phyloP scores from a whole-genome alignment of 2,329 filamentous ascomycete genomes.

The Thermoascus crustaceus region DNA sequence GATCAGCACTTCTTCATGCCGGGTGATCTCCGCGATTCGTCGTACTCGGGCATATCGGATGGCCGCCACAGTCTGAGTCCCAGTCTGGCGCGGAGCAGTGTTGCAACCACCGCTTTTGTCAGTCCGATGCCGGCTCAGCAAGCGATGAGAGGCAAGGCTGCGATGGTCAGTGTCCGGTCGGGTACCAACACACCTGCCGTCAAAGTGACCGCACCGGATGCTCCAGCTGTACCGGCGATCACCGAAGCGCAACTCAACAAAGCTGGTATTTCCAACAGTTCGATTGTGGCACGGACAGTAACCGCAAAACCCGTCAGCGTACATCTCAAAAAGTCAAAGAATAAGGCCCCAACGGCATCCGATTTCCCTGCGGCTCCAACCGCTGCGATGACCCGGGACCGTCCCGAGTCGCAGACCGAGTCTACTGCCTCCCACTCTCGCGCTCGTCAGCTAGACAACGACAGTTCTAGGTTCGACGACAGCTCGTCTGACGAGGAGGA shows the following conservation, averaged over 20 bases:
- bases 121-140: slow-evolving; percentile 73
- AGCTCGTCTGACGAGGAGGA: slow-evolving; percentile 27
- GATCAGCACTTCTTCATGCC: slow-evolving; percentile 93
- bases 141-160: slow-evolving; percentile 78
- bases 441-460: slow-evolving; percentile 13
- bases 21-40: slow-evolving; percentile 80
- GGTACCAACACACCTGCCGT: slow-evolving; percentile 48
- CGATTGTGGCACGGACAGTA: slow-evolving; percentile 38
- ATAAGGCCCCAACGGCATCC: slow-evolving; percentile 14
- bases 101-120: slow-evolving; percentile 83
- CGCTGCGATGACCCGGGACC: too few relatives aligned
- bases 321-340: slow-evolving; percentile 36
- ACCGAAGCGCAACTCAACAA: slow-evolving; percentile 42
- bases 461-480: slow-evolving; percentile 24
- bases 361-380: slow-evolving; percentile 4
- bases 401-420: slow-evolving; percentile 10
- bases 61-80: slow-evolving; percentile 43
- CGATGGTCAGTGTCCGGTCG: slow-evolving; percentile 86
- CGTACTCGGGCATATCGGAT: slow-evolving; percentile 69
- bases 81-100: slow-evolving; percentile 49
- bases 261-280: slow-evolving; percentile 29
- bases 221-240: slow-evolving; percentile 67
- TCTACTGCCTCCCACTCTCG: slow-evolving; percentile 13
- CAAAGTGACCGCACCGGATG: too few relatives aligned
- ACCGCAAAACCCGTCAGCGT: slow-evolving; percentile 38